Evolutionary conservation across 2,329 filamentous ascomycete genomes (phyloP), one percentile per base, ranked within the genome.

Genomic region (Teratosphaeria zuluensis): DNA sequence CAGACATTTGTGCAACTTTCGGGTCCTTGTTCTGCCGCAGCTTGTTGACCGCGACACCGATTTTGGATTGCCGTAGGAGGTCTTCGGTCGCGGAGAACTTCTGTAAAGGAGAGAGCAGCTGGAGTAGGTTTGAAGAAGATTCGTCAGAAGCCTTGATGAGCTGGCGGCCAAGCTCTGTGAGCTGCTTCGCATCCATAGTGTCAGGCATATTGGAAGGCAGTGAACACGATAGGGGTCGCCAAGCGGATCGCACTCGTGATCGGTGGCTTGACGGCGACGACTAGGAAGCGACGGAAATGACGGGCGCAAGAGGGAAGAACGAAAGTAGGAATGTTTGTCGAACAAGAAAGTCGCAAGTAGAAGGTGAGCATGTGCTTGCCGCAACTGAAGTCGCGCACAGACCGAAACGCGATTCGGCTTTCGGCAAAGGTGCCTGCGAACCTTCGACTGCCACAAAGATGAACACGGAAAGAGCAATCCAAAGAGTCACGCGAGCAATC

Each of bases 11-110:
- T 53, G 87, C 85, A 66, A 97, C 87, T 54, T 80, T 78, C 1
- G 80, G 77, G 51, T 92, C 85, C 73, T 89, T 91, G 78, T 95
- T 88, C 59, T 85, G 74, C 73, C 95, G 91, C 61, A 88, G 83
- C 72, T 91, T 92, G 73, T 92, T 92, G 63, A 97, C 89, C 55
- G 88, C 85, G 64, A 96, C 87, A 67, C 94, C 94, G 56, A 95
- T 92, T 67, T 88, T 89, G n/a, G 92, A 97, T 51, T 88, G 88
- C 70, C 92, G 86, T 64, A 99, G 80, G 66, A 96, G 83, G 66
- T 96, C 90, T 76, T 99, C 94, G 2, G 89, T 94, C 9, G 92
- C 89, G 53, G 84, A 82, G 38, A 92, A 86, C 62, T 89, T 88
- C 68, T 86, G 86, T 76, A 92, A 89, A 46, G 97, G 80, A 55